phyloP scores from a whole-genome alignment of 75 land plant species.

The Pseudotsuga menziesii region DNA sequence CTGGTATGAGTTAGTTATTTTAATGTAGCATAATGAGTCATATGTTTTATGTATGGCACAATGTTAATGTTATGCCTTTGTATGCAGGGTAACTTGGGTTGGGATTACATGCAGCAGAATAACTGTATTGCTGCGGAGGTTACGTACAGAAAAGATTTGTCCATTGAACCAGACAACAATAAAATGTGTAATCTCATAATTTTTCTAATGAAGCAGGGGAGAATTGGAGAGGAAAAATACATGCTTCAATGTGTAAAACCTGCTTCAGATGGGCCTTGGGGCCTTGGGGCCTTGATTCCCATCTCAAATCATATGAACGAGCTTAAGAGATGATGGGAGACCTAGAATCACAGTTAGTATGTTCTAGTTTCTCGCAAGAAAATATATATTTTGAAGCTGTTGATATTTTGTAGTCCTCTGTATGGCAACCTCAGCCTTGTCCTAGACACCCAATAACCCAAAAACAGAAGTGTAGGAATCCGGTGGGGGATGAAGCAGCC shows the following conservation, averaged over 20 bases:
- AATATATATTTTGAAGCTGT: slow-evolving; percentile 22
- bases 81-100: slow-evolving; percentile 79
- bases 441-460: slow-evolving; percentile 11
- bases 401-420: slow-evolving; percentile 42
- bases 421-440: slow-evolving; percentile 87
- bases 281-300: slow-evolving; percentile 83
- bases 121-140: slow-evolving; percentile 53
- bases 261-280: slow-evolving; percentile 70
- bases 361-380: slow-evolving; percentile 24
- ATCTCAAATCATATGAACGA: slow-evolving; percentile 91
- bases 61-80: no score
- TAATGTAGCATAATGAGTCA: no score
- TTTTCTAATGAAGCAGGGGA: slow-evolving; percentile 87
- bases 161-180: slow-evolving; percentile 62
- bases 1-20: slow-evolving; percentile 28
- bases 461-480: slow-evolving; percentile 12
- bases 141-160: slow-evolving; percentile 43
- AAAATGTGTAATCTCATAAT: slow-evolving; percentile 56
- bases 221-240: slow-evolving; percentile 80
- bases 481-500: no score
- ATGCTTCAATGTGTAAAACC: slow-evolving; percentile 67
- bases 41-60: no score
- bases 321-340: slow-evolving; percentile 94
- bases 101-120: slow-evolving; percentile 85
- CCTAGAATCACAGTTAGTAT: slow-evolving; percentile 32